These are phyloP conservation scores for Colletotrichum sp. DNA, from an alignment of 2,329 filamentous ascomycete genomes.

Conservation along the genomic window DNA sequence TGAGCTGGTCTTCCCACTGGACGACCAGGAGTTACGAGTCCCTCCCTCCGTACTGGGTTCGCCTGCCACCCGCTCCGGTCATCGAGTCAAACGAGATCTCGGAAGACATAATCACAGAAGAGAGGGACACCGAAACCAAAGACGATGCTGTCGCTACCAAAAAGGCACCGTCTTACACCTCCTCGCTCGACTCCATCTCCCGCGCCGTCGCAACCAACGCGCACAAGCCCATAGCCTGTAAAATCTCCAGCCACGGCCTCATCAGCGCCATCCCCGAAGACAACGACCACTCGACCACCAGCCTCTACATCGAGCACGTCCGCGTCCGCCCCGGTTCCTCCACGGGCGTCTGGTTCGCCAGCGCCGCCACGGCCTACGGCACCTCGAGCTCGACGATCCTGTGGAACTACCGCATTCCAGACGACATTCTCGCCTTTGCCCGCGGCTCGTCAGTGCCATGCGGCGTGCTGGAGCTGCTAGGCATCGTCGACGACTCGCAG, in stretches of 20 bases:
- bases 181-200: slow-evolving; percentile 39
- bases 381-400: slow-evolving; percentile 60
- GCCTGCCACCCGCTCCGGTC: slow-evolving; percentile 40
- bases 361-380: slow-evolving; percentile 59
- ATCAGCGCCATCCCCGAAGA: slow-evolving; percentile 47
- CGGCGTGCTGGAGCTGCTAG: slow-evolving; percentile 62
- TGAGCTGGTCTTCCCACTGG: slow-evolving; percentile 62
- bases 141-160: background rate
- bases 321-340: slow-evolving; percentile 36
- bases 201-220: slow-evolving; percentile 32
- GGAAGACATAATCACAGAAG: background rate
- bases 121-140: background rate
- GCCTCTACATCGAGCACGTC: slow-evolving; percentile 53
- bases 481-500: slow-evolving; percentile 50
- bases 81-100: background rate
- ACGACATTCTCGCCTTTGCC: slow-evolving; percentile 54
- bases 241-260: slow-evolving; percentile 54
- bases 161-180: slow-evolving; percentile 22
- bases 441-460: slow-evolving; percentile 61
- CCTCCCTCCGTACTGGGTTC: slow-evolving; percentile 66
- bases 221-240: slow-evolving; percentile 46
- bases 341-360: slow-evolving; percentile 62
- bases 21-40: slow-evolving; percentile 55
- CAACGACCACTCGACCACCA: slow-evolving; percentile 25
- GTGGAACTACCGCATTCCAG: slow-evolving; percentile 66